Base-by-base conservation (phyloP, 805 yeast species). In the Candida oleophila region DNA sequence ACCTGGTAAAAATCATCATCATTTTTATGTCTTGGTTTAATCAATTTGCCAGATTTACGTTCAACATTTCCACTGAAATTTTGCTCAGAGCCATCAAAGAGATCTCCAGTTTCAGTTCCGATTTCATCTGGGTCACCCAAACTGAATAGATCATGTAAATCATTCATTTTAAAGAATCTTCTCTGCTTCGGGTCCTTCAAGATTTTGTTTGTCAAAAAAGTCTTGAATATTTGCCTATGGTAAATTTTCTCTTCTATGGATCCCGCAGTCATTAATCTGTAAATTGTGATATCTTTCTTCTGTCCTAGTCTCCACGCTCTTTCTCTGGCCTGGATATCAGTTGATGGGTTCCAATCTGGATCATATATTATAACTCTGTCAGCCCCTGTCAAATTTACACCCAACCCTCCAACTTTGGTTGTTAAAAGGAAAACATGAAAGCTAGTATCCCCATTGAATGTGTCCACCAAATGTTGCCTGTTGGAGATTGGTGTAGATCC, bases 281-380 rank as follows among this genome's bases (percentile, higher is more conserved):
- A 94, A 32, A 92, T 91, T 4, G 90, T 81, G 7, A 92, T 97
- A 55, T 91, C 96, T 48, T 84, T 82, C 61, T 87, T 91, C 64
- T 92, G 99, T 1, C 99, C 99, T 51, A 92, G 74, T 53, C 99
- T 74, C 98, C 98, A 94, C 0, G 98, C 97, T 42, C 99, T 69
- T 62, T 92, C 99, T 49, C 98, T 74, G 0, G 99, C 99, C 65
- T 92, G 99, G 49, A 91, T 77, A 69, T 92, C 99, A 0, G 98
- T 94, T 1, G 97, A 89, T 0, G 99, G 99, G 59, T 92, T 92
- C 99, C 99, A 92, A 65, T 94, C 98, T 0, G 99, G 99, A 59
- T 92, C 99, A 61, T 79, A 92, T 14, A 92, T 92, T 19, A 92
- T 89, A 11, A 92, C 97, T 39, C 98, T 70, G 54, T 90, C 90